Conservation (phyloP, 805 yeast species). For the Pichia manshurica region DNA sequence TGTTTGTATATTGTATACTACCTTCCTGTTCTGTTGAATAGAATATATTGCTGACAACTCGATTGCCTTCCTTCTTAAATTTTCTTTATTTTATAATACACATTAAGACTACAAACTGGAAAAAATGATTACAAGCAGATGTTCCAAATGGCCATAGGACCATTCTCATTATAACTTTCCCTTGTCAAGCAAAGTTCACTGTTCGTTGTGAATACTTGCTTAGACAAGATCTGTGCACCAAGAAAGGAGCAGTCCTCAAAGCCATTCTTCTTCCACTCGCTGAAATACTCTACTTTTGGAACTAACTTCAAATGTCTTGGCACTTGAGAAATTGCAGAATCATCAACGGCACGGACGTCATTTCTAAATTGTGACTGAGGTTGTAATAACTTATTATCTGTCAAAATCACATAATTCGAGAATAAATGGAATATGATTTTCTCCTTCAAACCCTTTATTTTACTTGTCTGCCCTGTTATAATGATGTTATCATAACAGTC, state of each 20-base stretch:
- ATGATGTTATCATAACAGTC: slow-evolving; percentile 81
- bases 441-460: slow-evolving; percentile 71
- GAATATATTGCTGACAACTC: too few relatives aligned
- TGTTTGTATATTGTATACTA: neutral
- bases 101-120: too few relatives aligned
- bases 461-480: slow-evolving; percentile 70
- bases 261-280: slow-evolving; percentile 85
- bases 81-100: too few relatives aligned
- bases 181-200: slow-evolving; percentile 65
- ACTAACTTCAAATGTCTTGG: slow-evolving; percentile 69
- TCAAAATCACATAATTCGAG: slow-evolving; percentile 23
- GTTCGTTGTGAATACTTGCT: slow-evolving; percentile 68
- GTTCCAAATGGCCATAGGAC: slow-evolving; percentile 78
- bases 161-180: slow-evolving; percentile 68
- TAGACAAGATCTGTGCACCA: slow-evolving; percentile 84
- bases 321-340: slow-evolving; percentile 47
- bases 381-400: slow-evolving; percentile 15
- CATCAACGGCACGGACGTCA: slow-evolving; percentile 24
- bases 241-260: slow-evolving; percentile 73
- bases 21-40: neutral
- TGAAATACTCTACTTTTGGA: slow-evolving; percentile 84
- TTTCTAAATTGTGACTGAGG: slow-evolving; percentile 28
- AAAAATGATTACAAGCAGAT: slow-evolving; percentile 20
- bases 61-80: too few relatives aligned
- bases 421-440: slow-evolving; percentile 53